Conservation (phyloP, 805 yeast species). For the Yamadazyma endophytica region DNA sequence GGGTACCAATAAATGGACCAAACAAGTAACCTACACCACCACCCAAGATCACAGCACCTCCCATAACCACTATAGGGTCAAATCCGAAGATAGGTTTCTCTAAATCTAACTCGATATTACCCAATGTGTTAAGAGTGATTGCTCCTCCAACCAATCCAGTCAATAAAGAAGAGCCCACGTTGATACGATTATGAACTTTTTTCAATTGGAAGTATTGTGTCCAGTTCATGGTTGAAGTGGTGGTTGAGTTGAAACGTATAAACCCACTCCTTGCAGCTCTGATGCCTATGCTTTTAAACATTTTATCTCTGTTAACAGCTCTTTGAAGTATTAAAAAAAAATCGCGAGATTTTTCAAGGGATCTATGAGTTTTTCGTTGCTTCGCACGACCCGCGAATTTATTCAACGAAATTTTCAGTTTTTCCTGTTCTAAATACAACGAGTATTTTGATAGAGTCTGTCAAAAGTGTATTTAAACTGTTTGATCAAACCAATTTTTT, state of each 20-base stretch:
- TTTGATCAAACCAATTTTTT: too few species aligned
- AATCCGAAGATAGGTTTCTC: constrained; percentile 82
- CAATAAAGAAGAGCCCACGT: constrained; percentile 60
- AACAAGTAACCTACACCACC: constrained; percentile 75
- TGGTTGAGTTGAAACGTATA: constrained; percentile 3
- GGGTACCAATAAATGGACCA: constrained; percentile 79
- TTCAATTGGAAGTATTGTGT: constrained; percentile 72
- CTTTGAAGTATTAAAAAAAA: too few species aligned
- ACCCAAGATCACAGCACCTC: constrained; percentile 66
- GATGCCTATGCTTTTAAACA: not conserved
- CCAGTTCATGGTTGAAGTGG: constrained; percentile 53
- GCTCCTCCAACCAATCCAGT: constrained; percentile 66
- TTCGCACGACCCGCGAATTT: too few species aligned
- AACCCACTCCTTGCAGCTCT: not conserved
- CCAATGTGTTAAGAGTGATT: constrained; percentile 68
- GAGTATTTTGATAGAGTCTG: too few species aligned
- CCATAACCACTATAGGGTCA: constrained; percentile 80
- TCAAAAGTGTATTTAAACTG: too few species aligned
- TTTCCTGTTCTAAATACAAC: too few species aligned
- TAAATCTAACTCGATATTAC: constrained; percentile 82
- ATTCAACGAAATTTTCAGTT: too few species aligned
- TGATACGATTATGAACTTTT: constrained; percentile 68
- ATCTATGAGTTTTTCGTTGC: too few species aligned
- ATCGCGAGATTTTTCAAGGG: too few species aligned
- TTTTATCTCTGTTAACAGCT: not conserved